Evolutionary conservation across 129 eudicot genomes (phyloP).

Genomic region (Artemisia tridentata): DNA sequence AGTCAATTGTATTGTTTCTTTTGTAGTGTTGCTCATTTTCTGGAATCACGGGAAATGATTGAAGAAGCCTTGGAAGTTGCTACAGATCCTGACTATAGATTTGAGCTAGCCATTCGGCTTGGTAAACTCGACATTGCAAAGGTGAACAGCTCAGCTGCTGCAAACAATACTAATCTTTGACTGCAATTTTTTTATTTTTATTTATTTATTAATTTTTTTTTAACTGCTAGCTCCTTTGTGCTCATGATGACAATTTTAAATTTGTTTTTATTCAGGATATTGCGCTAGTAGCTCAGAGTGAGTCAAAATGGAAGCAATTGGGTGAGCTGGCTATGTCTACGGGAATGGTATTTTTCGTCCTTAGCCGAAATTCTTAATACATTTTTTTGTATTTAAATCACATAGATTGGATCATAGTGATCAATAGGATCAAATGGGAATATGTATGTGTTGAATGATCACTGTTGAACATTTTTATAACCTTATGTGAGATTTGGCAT

Average conservation of each 20-base stretch:
- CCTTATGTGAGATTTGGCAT: background rate
- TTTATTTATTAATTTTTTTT: too few relatives aligned
- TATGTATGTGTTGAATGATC: background rate
- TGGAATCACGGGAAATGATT: constrained; percentile 95
- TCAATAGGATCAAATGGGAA: background rate
- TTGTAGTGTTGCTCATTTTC: constrained; percentile 82
- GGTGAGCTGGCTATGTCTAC: constrained; percentile 97
- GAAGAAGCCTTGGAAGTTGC: constrained; percentile 96
- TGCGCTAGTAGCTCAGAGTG: constrained; percentile 79
- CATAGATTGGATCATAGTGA: background rate
- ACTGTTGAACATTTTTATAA: background rate
- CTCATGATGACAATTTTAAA: constrained; percentile 23
- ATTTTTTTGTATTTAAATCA: background rate
- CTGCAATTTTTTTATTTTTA: background rate
- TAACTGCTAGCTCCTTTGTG: background rate
- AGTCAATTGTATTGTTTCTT: constrained; percentile 11
- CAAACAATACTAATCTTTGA: constrained; percentile 16
- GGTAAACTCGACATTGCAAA: constrained; percentile 84
- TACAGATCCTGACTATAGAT: constrained; percentile 91
- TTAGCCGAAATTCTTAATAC: background rate
- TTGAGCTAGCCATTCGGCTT: constrained; percentile 93
- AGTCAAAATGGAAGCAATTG: constrained; percentile 97
- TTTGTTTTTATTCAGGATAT: constrained; percentile 58
- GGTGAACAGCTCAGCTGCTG: constrained; percentile 35
- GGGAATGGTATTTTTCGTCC: constrained; percentile 57